Evolutionary conservation across 2,329 filamentous ascomycete species (phyloP).

Genomic region (Penicillium digitatum): DNA sequence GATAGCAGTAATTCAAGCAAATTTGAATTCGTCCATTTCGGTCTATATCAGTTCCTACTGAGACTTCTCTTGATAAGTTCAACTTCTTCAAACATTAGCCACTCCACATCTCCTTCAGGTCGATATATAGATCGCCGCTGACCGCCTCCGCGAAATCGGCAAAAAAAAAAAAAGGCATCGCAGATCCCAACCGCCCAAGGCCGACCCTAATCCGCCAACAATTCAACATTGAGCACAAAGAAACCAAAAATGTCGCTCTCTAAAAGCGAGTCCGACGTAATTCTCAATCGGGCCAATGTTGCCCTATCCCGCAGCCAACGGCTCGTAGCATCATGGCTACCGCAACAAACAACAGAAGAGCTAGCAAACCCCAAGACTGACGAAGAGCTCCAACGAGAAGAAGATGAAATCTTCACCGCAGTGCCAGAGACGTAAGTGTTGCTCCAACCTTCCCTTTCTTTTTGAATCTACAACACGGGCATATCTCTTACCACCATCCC

Average conservation of each 20-base stretch:
- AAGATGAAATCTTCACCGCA: conserved; percentile 52
- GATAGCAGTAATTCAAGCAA: too few relatives aligned
- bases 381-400: conserved; percentile 48
- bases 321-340: conserved; percentile 56
- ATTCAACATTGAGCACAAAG: background rate
- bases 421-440: conserved; percentile 51
- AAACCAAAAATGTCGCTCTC: conserved; percentile 30
- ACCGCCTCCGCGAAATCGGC: background rate
- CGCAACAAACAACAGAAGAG: conserved; percentile 43
- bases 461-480: background rate
- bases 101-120: background rate
- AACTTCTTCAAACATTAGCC: background rate
- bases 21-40: too few relatives aligned
- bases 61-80: background rate
- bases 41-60: background rate
- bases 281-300: conserved; percentile 54
- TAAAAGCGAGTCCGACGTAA: conserved; percentile 50
- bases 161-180: conserved; percentile 2
- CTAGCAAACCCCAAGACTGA: conserved; percentile 39
- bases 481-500: background rate
- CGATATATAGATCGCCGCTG: background rate
- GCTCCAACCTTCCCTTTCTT: too few relatives aligned
- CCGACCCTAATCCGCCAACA: background rate
- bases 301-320: conserved; percentile 52
- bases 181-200: conserved; percentile 10